Evolutionary conservation across 345 rosid species (phyloP), one percentile per base, ranked within the genome.

Genomic region (Syzygium oleosum): DNA sequence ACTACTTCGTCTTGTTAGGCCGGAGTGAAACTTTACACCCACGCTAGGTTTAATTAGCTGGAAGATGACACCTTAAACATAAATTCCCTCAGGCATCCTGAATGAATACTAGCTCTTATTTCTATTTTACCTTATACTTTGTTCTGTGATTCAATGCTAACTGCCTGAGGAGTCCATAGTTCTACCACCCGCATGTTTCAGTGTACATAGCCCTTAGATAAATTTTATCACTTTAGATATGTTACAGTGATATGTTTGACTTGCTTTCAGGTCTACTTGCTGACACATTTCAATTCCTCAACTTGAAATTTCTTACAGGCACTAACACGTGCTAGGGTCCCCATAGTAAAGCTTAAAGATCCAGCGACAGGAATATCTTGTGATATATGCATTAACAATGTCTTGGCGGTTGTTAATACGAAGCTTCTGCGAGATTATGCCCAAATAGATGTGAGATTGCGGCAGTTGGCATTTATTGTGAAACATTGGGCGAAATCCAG

Each of bases 401-500:
- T 94, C 88, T 94, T 96, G 91, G 99, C 99, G 85, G 99, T 98
- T 84, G 97, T 96, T 87, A 98, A 98, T 92, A 98, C 99, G 53
- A 98, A 96, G 93, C 99, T 98, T 90, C 94, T 98, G 83, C 91
- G 92, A 63, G 98, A 96, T 91, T 98, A 98, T 90, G 93, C 98
- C 1, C 92, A 85, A 79, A 94, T 98, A 85, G 99, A 98, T 96
- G 94, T 52, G 78, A 95, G 99, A 85, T 89, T 96, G 88, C 91
- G 92, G 89, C 99, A 98, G 91, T 88, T 98, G 90, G 98, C 96
- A 88, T 96, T 93, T 90, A 93, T 96, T 88, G 97, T 98, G 85
- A 98, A 98, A 90, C 99, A 98, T 85, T 98, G 99, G 99, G 99
- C 99, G 79, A 98, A 96, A 89, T 95, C 98, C 8, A 95, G 99